Percentiles rank a stretch among this genome's conserved stretches.
These are phyloP conservation scores for Panicum miliaceum DNA, from an alignment of 176 grass and related monocot species.

Conservation along the genomic window DNA sequence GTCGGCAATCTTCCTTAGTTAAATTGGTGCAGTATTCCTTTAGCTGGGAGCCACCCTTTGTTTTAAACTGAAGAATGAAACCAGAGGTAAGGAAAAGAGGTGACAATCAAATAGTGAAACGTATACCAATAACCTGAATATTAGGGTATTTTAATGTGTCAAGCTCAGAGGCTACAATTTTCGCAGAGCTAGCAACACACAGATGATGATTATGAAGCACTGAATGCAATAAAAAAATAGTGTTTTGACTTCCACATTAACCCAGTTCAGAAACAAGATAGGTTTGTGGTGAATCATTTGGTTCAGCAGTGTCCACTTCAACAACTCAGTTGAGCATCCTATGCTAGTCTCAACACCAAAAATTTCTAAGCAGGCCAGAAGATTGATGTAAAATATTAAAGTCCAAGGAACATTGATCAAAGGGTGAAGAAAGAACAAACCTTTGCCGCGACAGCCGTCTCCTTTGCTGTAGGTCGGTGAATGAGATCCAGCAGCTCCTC, in stretches of 20 bases:
- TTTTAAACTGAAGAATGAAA: constrained; percentile 79
- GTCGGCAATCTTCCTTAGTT: constrained; percentile 95
- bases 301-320: background rate
- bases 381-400: background rate
- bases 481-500: constrained; percentile 99
- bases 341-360: background rate
- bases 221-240: background rate
- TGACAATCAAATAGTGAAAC: constrained; percentile 25
- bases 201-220: background rate
- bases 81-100: constrained; percentile 22
- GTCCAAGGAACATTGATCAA: background rate
- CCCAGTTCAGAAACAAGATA: background rate
- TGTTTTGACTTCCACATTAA: background rate
- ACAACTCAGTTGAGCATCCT: background rate
- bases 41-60: constrained; percentile 95
- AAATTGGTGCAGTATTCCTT: constrained; percentile 97
- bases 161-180: background rate
- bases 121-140: constrained; percentile 14
- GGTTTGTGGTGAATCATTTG: background rate
- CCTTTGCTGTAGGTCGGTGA: constrained; percentile 90
- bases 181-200: background rate
- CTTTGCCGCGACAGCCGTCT: constrained; percentile 97
- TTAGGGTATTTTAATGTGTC: background rate
- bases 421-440: constrained; percentile 53
- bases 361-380: background rate